Evolutionary conservation across 176 grass and related monocot species (phyloP).

Genomic region (Triticum urartu): DNA sequence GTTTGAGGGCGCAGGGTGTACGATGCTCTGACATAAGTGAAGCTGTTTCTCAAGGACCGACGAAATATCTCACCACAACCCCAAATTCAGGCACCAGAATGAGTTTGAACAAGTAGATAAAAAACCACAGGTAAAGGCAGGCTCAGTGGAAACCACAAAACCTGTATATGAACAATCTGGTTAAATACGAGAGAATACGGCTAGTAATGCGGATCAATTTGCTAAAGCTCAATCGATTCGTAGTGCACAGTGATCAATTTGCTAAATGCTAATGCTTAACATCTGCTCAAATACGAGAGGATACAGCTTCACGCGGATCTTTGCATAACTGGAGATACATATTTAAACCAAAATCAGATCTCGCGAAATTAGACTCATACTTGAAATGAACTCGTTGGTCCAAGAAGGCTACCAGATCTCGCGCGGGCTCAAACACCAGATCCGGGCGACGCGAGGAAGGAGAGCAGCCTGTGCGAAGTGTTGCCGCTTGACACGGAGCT

Average conservation of each 20-base stretch:
- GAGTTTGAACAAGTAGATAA: background rate
- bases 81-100: background rate
- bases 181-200: too few relatives aligned
- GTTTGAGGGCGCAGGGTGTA: too few relatives aligned
- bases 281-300: conserved; percentile 12
- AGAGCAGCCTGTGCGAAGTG: conserved; percentile 51
- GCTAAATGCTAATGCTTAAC: conserved; percentile 24
- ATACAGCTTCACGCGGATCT: conserved; percentile 7
- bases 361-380: background rate
- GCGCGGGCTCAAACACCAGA: conserved; percentile 41
- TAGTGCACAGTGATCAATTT: background rate
- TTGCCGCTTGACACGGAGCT: conserved; percentile 33
- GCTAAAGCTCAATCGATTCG: background rate
- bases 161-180: too few relatives aligned
- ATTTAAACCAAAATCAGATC: conserved; percentile 19
- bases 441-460: conserved; percentile 62
- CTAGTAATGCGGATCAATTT: too few relatives aligned
- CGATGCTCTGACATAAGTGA: too few relatives aligned
- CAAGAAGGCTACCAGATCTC: conserved; percentile 25
- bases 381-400: background rate
- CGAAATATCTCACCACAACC: background rate
- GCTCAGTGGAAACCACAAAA: background rate
- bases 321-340: conserved; percentile 22
- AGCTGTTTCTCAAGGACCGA: too few relatives aligned
- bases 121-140: too few relatives aligned